Conservation (phyloP, 2,329 filamentous ascomycete species). For the Trichothecium sympodiale region DNA sequence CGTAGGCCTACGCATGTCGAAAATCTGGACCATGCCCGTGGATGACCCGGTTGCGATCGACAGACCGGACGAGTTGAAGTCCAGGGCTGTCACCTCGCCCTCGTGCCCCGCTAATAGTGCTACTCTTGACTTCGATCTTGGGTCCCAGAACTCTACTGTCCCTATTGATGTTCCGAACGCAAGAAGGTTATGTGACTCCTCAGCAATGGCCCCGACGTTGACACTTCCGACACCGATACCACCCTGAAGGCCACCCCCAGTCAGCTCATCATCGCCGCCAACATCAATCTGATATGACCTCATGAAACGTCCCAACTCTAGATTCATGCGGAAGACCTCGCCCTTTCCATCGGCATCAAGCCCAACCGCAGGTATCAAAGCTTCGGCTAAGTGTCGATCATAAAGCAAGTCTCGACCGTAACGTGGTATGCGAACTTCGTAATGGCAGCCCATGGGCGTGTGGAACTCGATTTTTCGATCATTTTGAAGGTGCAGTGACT, state of each 20-base stretch:
- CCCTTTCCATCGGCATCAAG: slow-evolving; percentile 77
- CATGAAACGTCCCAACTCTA: slow-evolving; percentile 90
- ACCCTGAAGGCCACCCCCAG: slow-evolving; percentile 71
- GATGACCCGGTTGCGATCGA: slow-evolving; percentile 82
- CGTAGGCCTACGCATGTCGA: slow-evolving; percentile 79
- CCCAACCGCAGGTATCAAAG: slow-evolving; percentile 77
- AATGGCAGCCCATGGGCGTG: slow-evolving; percentile 77
- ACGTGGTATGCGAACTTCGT: slow-evolving; percentile 77
- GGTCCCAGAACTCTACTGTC: slow-evolving; percentile 97
- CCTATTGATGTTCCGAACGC: slow-evolving; percentile 91
- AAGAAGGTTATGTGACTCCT: slow-evolving; percentile 77
- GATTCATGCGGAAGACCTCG: slow-evolving; percentile 85
- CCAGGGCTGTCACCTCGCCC: slow-evolving; percentile 72
- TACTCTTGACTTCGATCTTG: slow-evolving; percentile 69
- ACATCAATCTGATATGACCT: slow-evolving; percentile 87
- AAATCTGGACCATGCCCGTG: slow-evolving; percentile 77
- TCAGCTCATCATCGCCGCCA: slow-evolving; percentile 65
- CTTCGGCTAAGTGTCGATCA: slow-evolving; percentile 71
- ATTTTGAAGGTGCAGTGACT: slow-evolving; percentile 85
- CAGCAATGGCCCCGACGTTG: slow-evolving; percentile 77
- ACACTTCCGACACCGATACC: slow-evolving; percentile 77
- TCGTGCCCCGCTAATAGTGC: slow-evolving; percentile 61
- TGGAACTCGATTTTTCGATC: slow-evolving; percentile 92
- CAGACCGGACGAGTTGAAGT: slow-evolving; percentile 76
- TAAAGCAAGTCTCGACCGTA: slow-evolving; percentile 88